Evolutionary conservation across 805 yeast genomes (phyloP).

Genomic region (Diddensiella santjacobensis): DNA sequence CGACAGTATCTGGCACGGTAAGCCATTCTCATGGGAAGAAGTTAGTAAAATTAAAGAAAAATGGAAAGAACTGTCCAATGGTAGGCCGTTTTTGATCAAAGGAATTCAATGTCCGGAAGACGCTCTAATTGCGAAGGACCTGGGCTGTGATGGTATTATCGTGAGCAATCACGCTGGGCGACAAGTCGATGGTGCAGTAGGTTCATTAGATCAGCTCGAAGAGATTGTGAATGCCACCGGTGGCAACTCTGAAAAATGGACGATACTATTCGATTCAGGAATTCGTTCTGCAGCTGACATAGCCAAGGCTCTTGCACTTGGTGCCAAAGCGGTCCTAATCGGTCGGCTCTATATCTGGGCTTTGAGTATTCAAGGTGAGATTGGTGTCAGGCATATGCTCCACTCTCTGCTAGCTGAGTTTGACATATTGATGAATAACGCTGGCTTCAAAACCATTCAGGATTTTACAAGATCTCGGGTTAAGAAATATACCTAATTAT

Average conservation of each 20-base stretch:
- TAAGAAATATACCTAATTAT: no score
- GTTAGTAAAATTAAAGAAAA: not conserved
- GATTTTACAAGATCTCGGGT: not conserved
- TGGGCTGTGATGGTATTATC: not conserved
- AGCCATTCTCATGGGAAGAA: not conserved
- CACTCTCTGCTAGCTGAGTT: not conserved
- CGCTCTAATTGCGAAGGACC: not conserved
- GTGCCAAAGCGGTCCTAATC: not conserved
- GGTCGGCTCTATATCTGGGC: not conserved
- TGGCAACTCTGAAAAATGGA: not conserved
- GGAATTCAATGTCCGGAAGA: not conserved
- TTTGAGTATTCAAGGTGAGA: not conserved
- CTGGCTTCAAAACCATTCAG: not conserved
- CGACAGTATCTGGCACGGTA: not conserved
- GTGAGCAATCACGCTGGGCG: not conserved
- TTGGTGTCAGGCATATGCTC: not conserved
- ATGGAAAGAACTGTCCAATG: not conserved
- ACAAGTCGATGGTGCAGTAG: not conserved
- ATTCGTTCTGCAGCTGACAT: not conserved
- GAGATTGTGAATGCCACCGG: not conserved
- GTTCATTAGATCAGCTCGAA: not conserved
- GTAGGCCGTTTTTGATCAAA: not conserved
- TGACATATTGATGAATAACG: not conserved
- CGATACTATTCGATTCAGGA: not conserved
- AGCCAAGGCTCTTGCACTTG: not conserved